Evolutionary conservation across 1,284 basidiomycete genomes (phyloP).

Genomic region (Pterulicium gracile): DNA sequence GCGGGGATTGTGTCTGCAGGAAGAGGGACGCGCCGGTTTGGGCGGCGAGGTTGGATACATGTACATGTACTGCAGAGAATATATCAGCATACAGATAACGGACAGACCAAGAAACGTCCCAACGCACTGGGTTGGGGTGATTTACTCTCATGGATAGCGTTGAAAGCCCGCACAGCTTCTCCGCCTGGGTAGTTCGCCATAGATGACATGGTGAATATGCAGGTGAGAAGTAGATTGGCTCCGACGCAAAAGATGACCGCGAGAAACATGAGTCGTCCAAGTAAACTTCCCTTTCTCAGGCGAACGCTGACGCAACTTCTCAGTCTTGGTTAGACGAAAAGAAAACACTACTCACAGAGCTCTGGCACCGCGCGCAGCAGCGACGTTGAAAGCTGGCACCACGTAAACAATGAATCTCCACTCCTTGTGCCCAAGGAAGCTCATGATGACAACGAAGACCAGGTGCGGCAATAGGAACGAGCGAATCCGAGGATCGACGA

Average conservation of each 20-base stretch:
- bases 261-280: constrained; percentile 34
- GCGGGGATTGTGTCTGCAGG: constrained; percentile 58
- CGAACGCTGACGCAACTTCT: constrained; percentile 24
- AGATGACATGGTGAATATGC: constrained; percentile 48
- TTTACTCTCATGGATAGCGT: constrained; percentile 32
- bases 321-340: neutral
- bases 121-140: neutral
- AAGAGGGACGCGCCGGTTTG: constrained; percentile 91
- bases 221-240: constrained; percentile 41
- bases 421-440: constrained; percentile 80
- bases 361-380: constrained; percentile 56
- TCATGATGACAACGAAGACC: constrained; percentile 57
- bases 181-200: constrained; percentile 89
- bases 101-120: constrained; percentile 18
- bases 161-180: constrained; percentile 54
- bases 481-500: constrained; percentile 37
- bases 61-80: constrained; percentile 39
- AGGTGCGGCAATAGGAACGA: constrained; percentile 41
- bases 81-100: neutral
- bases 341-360: constrained; percentile 42
- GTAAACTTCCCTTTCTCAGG: constrained; percentile 30
- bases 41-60: constrained; percentile 75
- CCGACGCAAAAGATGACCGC: constrained; percentile 34
- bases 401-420: constrained; percentile 93
- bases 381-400: constrained; percentile 74